phyloP scores from a whole-genome alignment of 1,139 yeast species.

The Geotrichum klebahnii region DNA sequence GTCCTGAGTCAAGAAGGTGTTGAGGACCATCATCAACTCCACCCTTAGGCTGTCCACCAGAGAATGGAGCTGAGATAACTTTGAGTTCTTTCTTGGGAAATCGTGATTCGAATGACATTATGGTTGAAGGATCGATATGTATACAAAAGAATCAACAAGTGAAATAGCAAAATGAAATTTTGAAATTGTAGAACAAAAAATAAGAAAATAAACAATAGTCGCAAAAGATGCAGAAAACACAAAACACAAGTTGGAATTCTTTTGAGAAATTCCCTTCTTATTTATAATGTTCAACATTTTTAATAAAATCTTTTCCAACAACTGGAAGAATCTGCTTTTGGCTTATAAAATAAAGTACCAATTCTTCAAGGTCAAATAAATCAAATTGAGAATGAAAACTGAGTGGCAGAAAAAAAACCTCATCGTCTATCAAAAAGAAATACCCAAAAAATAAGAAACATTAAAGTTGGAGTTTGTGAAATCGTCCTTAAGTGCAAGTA shows the following conservation, averaged over 20 bases:
- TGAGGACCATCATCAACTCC: constrained; percentile 96
- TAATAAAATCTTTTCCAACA: too few species aligned
- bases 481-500: constrained; percentile 18
- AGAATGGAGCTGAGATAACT: constrained; percentile 78
- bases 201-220: not conserved
- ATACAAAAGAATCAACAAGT: not conserved
- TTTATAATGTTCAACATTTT: too few species aligned
- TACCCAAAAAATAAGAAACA: too few species aligned
- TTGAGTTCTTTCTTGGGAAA: constrained; percentile 27
- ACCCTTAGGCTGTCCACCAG: constrained; percentile 93
- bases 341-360: too few species aligned
- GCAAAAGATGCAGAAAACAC: too few species aligned
- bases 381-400: too few species aligned
- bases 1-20: constrained; percentile 67
- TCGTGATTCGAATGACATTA: constrained; percentile 22
- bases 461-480: not conserved
- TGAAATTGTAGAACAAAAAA: not conserved
- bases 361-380: too few species aligned
- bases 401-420: too few species aligned
- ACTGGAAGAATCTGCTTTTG: too few species aligned
- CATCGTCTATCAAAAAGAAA: too few species aligned
- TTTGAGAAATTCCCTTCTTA: too few species aligned
- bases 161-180: not conserved
- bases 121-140: not conserved
- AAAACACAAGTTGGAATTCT: too few species aligned